phyloP scores from a whole-genome alignment of 192 early-diverging fungal species.

The Coemansia sp. region DNA sequence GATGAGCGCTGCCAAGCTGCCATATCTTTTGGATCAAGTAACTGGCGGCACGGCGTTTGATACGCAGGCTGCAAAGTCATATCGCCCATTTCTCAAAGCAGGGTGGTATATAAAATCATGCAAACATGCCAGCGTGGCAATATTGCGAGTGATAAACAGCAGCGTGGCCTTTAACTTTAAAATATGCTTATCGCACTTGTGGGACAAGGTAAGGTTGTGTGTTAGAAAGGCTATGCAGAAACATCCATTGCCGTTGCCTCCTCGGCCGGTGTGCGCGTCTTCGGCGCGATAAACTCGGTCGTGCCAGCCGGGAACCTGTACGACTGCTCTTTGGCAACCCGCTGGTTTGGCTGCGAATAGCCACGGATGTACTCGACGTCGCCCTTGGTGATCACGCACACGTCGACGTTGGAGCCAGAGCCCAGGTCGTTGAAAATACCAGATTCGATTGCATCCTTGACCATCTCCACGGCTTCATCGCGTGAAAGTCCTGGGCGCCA shows the following conservation, averaged over 20 bases:
- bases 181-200: no score
- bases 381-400: conserved; percentile 84
- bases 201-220: not conserved
- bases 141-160: no score
- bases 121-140: no score
- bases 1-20: conserved; percentile 57
- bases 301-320: conserved; percentile 62
- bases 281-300: conserved; percentile 33
- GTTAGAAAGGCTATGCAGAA: conserved; percentile 17
- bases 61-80: conserved; percentile 11
- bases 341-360: conserved; percentile 84
- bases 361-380: conserved; percentile 80
- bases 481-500: conserved; percentile 80
- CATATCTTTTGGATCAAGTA: conserved; percentile 57
- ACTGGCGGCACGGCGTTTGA: conserved; percentile 54
- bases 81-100: no score
- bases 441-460: conserved; percentile 89
- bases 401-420: conserved; percentile 95
- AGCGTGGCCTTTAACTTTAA: no score
- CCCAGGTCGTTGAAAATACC: conserved; percentile 99
- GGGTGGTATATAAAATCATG: no score
- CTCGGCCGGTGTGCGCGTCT: not conserved
- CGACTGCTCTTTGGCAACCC: conserved; percentile 76
- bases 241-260: conserved; percentile 40
- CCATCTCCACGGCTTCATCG: conserved; percentile 84